Base-by-base conservation (phyloP, 208 protist genomes). In the Trypanosoma platydactyli region DNA sequence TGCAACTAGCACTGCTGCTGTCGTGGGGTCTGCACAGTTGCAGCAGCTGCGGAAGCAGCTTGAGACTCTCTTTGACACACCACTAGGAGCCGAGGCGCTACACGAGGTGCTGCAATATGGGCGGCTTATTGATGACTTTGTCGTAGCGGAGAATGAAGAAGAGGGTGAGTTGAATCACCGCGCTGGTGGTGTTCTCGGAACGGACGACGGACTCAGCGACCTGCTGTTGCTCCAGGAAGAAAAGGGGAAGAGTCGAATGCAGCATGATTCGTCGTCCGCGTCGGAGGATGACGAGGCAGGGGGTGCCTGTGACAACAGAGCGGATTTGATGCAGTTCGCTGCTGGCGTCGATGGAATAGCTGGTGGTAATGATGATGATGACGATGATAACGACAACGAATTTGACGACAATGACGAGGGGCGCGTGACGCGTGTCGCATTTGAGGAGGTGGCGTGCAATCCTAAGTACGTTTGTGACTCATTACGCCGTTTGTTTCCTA, bases 361-460 rank as follows among this genome's bases (percentile, higher is more conserved):
- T 25, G 49, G 44, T 1, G 22, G 56, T 27, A 64, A 62, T n/a
- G 71, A 76, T 3, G 80, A 74, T 30, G 71, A 77, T 20, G 74
- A 83, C 40, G 73, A 69, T 18, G 57, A 81, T 11, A 63, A 66
- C 45, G 74, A 75, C 48, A 49, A 51, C 42, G 56, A 64, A 35
- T 52, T 61, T 20, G 51, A 70, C 24, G 57, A 45, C 38, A 59
- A 33, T 3, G 50, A 71, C 22, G 20, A 22, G 27, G 64, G 20
- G 7, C 52, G 41, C 25, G 68, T 35, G 50, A 42, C 15, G 38
- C 53, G 59, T 29, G 81, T 94, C 33, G 49, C 80, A 15, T 94
- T 96, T 76, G 78, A 92, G 29, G 87, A 92, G 52, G 86, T 94
- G 2, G 79, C 86, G n/a, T 86, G 81, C 72, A 96, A 96, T 68